Percentiles rank a stretch among this genome's conserved stretches.
phyloP scores from a whole-genome alignment of 2,329 filamentous ascomycete species.

The Tolypocladium ophioglossoides region DNA sequence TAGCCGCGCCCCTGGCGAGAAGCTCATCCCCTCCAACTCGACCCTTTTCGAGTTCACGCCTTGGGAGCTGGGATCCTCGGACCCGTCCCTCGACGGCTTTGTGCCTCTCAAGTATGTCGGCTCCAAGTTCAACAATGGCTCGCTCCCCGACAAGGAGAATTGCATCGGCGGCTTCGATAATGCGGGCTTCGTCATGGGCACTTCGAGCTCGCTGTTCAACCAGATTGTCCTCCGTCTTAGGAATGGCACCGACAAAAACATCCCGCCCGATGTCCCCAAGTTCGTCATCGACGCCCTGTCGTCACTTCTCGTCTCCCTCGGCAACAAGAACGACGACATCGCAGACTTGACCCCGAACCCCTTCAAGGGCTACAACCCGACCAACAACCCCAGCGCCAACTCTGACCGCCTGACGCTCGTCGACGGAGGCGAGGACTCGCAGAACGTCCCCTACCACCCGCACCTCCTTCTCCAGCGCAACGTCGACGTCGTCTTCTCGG shows the following conservation, averaged over 20 bases:
- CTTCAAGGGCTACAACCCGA: conserved; percentile 38
- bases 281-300: conserved; percentile 33
- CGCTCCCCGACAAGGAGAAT: conserved; percentile 28
- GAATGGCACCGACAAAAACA: conserved; percentile 31
- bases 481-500: conserved; percentile 53
- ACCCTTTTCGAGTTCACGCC: conserved; percentile 56
- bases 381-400: conserved; percentile 31
- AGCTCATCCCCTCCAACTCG: conserved; percentile 39
- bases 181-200: conserved; percentile 71
- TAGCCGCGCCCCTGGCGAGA: conserved; percentile 32
- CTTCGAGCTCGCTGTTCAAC: conserved; percentile 75
- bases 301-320: conserved; percentile 43
- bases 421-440: conserved; percentile 68
- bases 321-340: conserved; percentile 58
- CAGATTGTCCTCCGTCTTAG: conserved; percentile 57
- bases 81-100: conserved; percentile 49
- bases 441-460: conserved; percentile 70
- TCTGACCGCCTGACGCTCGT: conserved; percentile 55
- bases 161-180: conserved; percentile 63
- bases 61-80: conserved; percentile 56
- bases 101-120: conserved; percentile 49
- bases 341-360: conserved; percentile 59
- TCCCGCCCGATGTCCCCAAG: conserved; percentile 36
- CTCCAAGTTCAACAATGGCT: conserved; percentile 44
- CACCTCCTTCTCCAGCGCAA: conserved; percentile 38